Percentiles rank a stretch among this genome's conserved stretches.
Evolutionary conservation across 2,329 filamentous ascomycete genomes (phyloP).

Genomic region (Colletotrichum gigasporum): DNA sequence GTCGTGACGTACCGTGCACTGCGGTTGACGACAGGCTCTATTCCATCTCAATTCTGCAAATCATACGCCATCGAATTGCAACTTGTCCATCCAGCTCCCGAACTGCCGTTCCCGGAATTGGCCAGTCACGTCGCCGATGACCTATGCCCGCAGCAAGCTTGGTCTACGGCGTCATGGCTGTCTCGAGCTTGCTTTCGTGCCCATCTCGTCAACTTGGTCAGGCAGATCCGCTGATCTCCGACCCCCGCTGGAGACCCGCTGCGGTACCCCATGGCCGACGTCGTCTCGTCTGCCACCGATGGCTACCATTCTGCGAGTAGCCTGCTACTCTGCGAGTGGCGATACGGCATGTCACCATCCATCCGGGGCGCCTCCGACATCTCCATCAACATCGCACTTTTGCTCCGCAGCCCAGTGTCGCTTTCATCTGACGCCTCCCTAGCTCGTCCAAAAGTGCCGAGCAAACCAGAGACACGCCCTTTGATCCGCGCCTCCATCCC

Average conservation of each 20-base stretch:
- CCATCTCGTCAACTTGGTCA: neutral
- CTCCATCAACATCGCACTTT: neutral
- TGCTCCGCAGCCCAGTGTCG: conserved; percentile 7
- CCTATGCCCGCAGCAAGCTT: neutral
- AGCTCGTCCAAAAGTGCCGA: conserved; percentile 17
- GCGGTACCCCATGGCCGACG: neutral
- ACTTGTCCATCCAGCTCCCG: neutral
- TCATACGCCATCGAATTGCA: neutral
- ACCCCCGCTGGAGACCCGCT: conserved; percentile 12
- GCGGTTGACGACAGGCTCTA: neutral
- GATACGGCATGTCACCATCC: conserved; percentile 21
- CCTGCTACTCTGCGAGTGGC: neutral
- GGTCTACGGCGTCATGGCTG: neutral
- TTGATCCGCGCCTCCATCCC: neutral
- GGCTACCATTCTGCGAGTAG: too few relatives aligned
- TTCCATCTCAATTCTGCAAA: conserved; percentile 1
- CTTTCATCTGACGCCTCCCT: conserved; percentile 3
- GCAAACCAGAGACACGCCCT: neutral
- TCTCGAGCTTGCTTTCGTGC: conserved; percentile 11
- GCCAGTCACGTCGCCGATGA: too few relatives aligned
- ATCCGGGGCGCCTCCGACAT: neutral
- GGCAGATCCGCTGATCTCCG: conserved; percentile 28
- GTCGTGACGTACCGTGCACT: neutral
- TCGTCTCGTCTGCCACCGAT: neutral
- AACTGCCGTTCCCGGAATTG: neutral